These are phyloP conservation scores for Acanthamoeba healyi DNA, from an alignment of 208 protist genomes.

Conservation along the genomic window DNA sequence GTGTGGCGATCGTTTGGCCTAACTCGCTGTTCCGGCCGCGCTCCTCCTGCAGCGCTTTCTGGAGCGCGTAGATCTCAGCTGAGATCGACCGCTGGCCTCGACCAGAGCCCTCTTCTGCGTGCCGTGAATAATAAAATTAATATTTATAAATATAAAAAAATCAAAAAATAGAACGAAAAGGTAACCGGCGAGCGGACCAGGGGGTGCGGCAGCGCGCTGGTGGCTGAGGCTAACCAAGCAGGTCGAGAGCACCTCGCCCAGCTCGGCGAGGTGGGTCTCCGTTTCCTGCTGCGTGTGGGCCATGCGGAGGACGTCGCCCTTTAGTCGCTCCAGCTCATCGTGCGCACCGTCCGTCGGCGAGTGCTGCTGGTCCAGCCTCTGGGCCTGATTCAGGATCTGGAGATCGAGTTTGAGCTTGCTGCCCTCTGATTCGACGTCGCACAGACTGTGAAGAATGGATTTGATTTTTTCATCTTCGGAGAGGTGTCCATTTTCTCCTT, in stretches of 20 bases:
- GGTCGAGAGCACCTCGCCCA: background rate
- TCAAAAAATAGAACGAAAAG: background rate
- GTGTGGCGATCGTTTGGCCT: background rate
- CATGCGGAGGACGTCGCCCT: background rate
- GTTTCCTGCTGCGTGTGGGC: background rate
- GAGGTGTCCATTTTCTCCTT: background rate
- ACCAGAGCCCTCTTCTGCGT: background rate
- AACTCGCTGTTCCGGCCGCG: background rate
- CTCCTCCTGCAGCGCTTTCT: constrained; percentile 44
- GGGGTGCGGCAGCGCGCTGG: background rate
- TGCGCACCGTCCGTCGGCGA: background rate
- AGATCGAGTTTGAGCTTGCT: background rate
- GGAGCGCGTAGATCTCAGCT: too few species aligned
- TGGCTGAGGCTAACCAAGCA: background rate
- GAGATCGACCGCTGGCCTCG: too few species aligned
- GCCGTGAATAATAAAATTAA: background rate
- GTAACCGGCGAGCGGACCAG: background rate
- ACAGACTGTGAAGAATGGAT: constrained; percentile 4
- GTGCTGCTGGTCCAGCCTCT: background rate
- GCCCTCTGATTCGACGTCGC: background rate
- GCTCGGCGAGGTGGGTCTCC: constrained; percentile 19
- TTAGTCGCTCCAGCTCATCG: background rate
- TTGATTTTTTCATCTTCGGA: background rate
- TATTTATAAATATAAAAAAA: background rate
- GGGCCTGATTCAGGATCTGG: background rate